Evolutionary conservation across 805 yeast species (phyloP), one percentile per base, ranked within the genome.

Genomic region (Candida chilensis): DNA sequence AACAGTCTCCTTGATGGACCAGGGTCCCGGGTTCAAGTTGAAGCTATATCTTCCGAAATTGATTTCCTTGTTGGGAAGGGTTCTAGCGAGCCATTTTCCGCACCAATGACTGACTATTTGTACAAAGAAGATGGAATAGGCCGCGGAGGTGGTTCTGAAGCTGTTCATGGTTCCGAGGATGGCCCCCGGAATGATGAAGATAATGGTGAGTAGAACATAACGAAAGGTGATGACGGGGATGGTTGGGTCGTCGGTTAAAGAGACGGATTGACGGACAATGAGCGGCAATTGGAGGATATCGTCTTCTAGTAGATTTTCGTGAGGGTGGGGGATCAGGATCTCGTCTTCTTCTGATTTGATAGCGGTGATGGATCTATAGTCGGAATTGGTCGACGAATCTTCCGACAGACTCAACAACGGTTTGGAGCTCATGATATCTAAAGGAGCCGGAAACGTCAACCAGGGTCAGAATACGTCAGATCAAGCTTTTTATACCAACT

Each of bases 1-100:
- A 3, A 60, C 64, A 0, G 67, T 58, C 36, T 61, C 67, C 32
- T 60, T 60, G 27, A 60, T 55, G 16, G 61, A 43, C 65, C 65
- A 61, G 1, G 66, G 65, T 3, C 67, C 64, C 1, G 67, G 67
- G 30, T 60, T 60, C 25, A 53, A 36, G 26, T 45, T 42, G 32
- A 53, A 43, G 11, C 31, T 31, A 14, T 35, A 31, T 16, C 7
- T 6, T 11, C n/a, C 5, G 30, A 40, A 39, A 16, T 31, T 29
- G 9, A 33, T 24, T 7, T 37, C 24, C 29, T 34, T 41, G 4
- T 36, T 26, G 1, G 67, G 67, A 9, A 61, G 41, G 2, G 27
- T 34, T n/a, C 31, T 32, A 1, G 66, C 66, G 28, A 60, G 33
- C 52, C 54, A 54, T 29, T 52, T 46, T 3, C 67, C 67, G 4